Base-by-base conservation (phyloP, 306 rosid genomes). In the Pterocarpus santalinus region DNA sequence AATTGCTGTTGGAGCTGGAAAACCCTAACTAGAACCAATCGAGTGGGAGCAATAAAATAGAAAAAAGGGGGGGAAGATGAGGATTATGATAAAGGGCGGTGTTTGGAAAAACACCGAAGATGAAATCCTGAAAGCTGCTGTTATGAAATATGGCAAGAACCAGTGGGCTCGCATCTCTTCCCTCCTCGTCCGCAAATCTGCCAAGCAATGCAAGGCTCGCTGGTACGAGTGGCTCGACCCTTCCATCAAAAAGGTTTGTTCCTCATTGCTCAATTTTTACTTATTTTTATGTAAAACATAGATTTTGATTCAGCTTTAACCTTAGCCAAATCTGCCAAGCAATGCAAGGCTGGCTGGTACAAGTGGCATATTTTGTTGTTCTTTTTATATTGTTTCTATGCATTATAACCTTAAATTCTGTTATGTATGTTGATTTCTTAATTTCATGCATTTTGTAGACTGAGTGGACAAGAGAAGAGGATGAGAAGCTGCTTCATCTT, bases 151-250 rank as follows among this genome's bases (percentile, higher is more conserved):
- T 81, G 97, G 98, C 2, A 92, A 94, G 70, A 94, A 94, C 82
- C 97, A 94, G 64, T 94, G 98, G 98, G 98, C 97, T 83, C 94
- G 98, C 17, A 94, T 94, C 65, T 94, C 98, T 5, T 94, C 98
- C 17, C 97, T 92, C 6, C 90, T 94, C 13, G 97, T 94, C 63
- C 97, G 98, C 68, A 94, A 94, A 85, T 94, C 98, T 11, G 98
- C 98, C 5, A 94, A 94, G 72, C 98, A 94, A 87, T 94, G 98
- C 39, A 94, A 94, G 74, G 98, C 98, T 86, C 97, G 97, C 64
- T 94, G 97, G 98, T 94, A 94, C 6, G 97, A 94, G 82, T 92
- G 98, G 97, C 97, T 94, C 68, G 97, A 94, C 67, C 97, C 98
- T 77, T 94, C 98, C 70, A 94, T 94, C 44, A 94, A 94, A 80